Percentiles rank a stretch among this genome's conserved stretches.
These are phyloP conservation scores for Irpex sp. DNA, from an alignment of 1,284 basidiomycete genomes.

Conservation along the genomic window DNA sequence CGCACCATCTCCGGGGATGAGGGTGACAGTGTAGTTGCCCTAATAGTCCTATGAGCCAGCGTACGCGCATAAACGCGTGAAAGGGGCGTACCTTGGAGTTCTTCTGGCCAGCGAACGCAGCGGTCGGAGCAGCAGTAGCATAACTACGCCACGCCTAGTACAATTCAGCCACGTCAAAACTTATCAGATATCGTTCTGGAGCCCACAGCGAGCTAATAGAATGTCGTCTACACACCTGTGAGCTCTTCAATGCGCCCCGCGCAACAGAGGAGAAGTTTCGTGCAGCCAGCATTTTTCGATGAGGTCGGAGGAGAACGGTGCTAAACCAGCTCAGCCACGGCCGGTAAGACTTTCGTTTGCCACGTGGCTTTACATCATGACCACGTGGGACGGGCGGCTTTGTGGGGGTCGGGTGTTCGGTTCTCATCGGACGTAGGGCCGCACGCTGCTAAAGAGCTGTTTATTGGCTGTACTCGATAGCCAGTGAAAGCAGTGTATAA, in stretches of 20 bases:
- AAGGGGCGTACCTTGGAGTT: slow-evolving; percentile 66
- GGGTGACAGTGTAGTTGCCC: slow-evolving; percentile 94
- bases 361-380: slow-evolving; percentile 24
- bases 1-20: slow-evolving; percentile 90
- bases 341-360: slow-evolving; percentile 16
- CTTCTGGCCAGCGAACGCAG: slow-evolving; percentile 87
- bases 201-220: background rate
- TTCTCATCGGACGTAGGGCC: background rate
- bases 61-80: slow-evolving; percentile 2
- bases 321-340: slow-evolving; percentile 17
- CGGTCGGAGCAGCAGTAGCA: slow-evolving; percentile 73
- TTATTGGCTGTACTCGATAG: background rate
- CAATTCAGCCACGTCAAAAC: background rate
- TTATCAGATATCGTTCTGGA: background rate
- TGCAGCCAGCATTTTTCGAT: slow-evolving; percentile 51
- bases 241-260: slow-evolving; percentile 42
- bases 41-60: slow-evolving; percentile 27
- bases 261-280: slow-evolving; percentile 52
- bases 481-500: background rate
- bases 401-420: background rate
- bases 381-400: slow-evolving; percentile 19
- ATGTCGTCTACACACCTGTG: slow-evolving; percentile 35
- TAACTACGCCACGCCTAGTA: slow-evolving; percentile 55
- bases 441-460: background rate
- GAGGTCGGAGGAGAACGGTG: slow-evolving; percentile 23